These are phyloP conservation scores for Tardiomyces depauwii DNA, from an alignment of 1,139 yeast genomes.

Conservation along the genomic window DNA sequence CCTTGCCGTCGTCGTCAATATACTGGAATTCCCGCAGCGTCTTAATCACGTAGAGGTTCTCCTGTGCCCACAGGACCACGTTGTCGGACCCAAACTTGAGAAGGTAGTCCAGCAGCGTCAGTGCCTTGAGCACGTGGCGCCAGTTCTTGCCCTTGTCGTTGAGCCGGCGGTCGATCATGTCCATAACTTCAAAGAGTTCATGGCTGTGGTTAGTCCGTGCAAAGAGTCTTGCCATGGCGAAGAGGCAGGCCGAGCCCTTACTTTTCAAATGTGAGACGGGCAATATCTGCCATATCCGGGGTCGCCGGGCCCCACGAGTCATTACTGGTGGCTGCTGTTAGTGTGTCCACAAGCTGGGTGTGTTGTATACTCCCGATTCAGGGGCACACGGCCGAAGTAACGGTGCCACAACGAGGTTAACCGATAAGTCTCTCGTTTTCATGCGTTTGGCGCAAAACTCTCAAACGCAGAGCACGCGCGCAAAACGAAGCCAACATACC, in stretches of 20 bases:
- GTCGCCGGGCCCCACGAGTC: slow-evolving; percentile 80
- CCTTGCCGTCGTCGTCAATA: slow-evolving; percentile 67
- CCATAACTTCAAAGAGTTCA: slow-evolving; percentile 87
- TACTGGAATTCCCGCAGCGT: slow-evolving; percentile 86
- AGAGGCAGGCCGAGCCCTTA: slow-evolving; percentile 11
- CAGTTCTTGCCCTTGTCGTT: slow-evolving; percentile 97
- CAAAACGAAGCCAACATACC: slow-evolving; percentile 14
- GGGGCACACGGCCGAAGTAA: background rate
- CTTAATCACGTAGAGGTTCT: slow-evolving; percentile 79
- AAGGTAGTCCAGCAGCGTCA: slow-evolving; percentile 79
- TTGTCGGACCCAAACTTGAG: slow-evolving; percentile 84
- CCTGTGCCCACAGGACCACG: slow-evolving; percentile 90
- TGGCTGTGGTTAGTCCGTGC: slow-evolving; percentile 27
- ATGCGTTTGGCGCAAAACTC: no score
- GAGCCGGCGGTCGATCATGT: slow-evolving; percentile 84
- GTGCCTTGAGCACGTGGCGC: slow-evolving; percentile 91
- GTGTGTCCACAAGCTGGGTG: no score
- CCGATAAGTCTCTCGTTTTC: no score
- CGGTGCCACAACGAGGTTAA: background rate
- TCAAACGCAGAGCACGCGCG: background rate
- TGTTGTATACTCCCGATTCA: no score
- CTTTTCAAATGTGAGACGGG: slow-evolving; percentile 59
- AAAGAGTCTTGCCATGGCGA: background rate
- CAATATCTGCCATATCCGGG: slow-evolving; percentile 74
- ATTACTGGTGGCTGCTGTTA: slow-evolving; percentile 64